Evolutionary conservation across 495 filamentous ascomycete genomes (phyloP).

Genomic region (Aspergillus sclerotioniger): DNA sequence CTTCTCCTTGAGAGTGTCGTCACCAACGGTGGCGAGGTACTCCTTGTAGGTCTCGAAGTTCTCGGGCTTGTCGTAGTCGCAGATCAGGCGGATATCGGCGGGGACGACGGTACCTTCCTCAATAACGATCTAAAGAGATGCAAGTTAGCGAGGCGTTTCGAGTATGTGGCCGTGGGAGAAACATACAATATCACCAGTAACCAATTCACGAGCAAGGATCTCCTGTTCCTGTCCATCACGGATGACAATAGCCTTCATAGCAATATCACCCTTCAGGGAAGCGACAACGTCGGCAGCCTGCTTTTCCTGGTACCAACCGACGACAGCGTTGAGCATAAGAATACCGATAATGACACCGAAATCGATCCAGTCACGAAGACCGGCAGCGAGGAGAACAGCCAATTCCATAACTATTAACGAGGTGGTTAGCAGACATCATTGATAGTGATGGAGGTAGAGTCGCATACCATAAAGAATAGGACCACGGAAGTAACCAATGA

Average conservation of each 20-base stretch:
- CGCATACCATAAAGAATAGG: slow-evolving; percentile 78
- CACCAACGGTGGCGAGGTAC: slow-evolving; percentile 55
- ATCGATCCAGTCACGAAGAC: slow-evolving; percentile 81
- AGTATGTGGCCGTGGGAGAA: neutral
- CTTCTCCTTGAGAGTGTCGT: slow-evolving; percentile 64
- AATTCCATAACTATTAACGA: slow-evolving; percentile 72
- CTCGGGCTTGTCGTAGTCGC: slow-evolving; percentile 68
- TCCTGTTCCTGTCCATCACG: slow-evolving; percentile 69
- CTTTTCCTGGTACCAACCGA: slow-evolving; percentile 88
- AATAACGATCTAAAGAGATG: slow-evolving; percentile 53
- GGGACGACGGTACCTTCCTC: slow-evolving; percentile 77
- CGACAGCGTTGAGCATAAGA: slow-evolving; percentile 71
- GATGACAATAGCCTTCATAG: slow-evolving; percentile 70
- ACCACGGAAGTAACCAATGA: slow-evolving; percentile 76
- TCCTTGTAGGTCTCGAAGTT: slow-evolving; percentile 71
- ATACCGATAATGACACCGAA: slow-evolving; percentile 85
- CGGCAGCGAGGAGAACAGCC: slow-evolving; percentile 74
- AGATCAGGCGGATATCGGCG: slow-evolving; percentile 73
- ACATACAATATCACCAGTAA: slow-evolving; percentile 77
- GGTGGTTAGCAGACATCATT: slow-evolving; percentile 12
- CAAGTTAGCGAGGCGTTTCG: neutral
- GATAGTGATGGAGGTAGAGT: slow-evolving; percentile 10
- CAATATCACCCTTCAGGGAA: slow-evolving; percentile 78
- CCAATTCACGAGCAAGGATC: slow-evolving; percentile 76
- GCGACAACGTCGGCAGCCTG: slow-evolving; percentile 83